Evolutionary conservation across 2,329 filamentous ascomycete genomes (phyloP).

Genomic region (Pseudogymnoascus sp.): DNA sequence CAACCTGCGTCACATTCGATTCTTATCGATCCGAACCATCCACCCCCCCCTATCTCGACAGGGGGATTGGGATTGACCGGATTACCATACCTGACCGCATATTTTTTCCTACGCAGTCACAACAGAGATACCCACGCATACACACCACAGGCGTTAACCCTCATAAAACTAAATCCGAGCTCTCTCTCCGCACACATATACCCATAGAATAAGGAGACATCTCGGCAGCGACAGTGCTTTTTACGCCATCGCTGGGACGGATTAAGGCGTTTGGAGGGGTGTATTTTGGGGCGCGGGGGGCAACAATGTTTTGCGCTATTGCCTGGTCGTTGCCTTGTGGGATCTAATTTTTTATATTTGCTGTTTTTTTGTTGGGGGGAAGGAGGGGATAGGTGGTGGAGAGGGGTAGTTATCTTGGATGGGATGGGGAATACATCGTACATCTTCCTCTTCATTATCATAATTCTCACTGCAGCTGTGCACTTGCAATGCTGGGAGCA

Average conservation of each 20-base stretch:
- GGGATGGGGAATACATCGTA: no score
- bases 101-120: constrained; percentile 1
- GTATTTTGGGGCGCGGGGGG: constrained; percentile 22
- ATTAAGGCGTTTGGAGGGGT: constrained; percentile 37
- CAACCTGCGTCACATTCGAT: constrained; percentile 3
- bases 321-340: constrained; percentile 18
- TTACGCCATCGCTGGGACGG: constrained; percentile 41
- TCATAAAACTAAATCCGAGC: constrained; percentile 38
- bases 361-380: not conserved
- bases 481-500: no score
- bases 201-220: constrained; percentile 13
- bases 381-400: no score
- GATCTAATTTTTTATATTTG: not conserved
- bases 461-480: no score
- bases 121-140: constrained; percentile 41
- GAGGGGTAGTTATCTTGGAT: no score
- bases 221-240: constrained; percentile 37
- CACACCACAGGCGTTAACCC: constrained; percentile 38
- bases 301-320: constrained; percentile 51
- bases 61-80: no score
- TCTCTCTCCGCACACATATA: constrained; percentile 10
- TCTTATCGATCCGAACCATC: not conserved
- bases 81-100: not conserved
- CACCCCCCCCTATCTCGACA: not conserved
- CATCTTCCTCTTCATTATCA: no score